phyloP scores from a whole-genome alignment of 495 filamentous ascomycete species.

The Tuber calosporum region DNA sequence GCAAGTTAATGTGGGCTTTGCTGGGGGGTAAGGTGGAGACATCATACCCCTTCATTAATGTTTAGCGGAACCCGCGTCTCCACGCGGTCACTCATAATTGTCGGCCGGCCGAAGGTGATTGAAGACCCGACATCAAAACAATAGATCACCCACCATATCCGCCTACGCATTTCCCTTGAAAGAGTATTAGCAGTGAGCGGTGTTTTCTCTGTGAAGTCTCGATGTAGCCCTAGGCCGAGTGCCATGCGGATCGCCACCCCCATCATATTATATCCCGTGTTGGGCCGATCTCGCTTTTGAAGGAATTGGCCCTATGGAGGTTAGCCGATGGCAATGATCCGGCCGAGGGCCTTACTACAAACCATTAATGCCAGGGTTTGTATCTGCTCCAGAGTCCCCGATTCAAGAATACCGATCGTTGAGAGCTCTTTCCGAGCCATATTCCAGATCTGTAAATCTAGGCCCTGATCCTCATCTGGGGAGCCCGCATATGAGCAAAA shows the following conservation, averaged over 20 bases:
- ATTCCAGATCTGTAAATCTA: constrained; percentile 50
- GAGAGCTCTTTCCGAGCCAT: constrained; percentile 47
- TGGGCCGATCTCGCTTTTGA: constrained; percentile 53
- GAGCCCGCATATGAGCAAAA: constrained; percentile 45
- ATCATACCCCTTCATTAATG: constrained; percentile 36
- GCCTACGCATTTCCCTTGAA: constrained; percentile 38
- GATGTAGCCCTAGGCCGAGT: constrained; percentile 47
- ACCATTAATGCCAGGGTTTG: constrained; percentile 49
- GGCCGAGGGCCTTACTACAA: constrained; percentile 15
- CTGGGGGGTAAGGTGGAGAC: constrained; percentile 6
- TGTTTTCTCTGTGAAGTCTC: constrained; percentile 36
- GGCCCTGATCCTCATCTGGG: constrained; percentile 48
- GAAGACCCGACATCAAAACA: constrained; percentile 43
- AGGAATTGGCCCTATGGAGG: constrained; percentile 49
- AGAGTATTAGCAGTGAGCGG: constrained; percentile 25
- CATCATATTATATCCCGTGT: constrained; percentile 50
- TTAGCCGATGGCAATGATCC: constrained; percentile 12
- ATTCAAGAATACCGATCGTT: constrained; percentile 48
- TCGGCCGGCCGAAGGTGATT: constrained; percentile 42
- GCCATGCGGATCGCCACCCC: constrained; percentile 47
- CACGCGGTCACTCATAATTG: constrained; percentile 33
- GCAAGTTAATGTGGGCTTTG: constrained; percentile 4
- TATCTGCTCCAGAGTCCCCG: constrained; percentile 50
- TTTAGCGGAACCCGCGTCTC: constrained; percentile 41
- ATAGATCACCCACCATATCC: constrained; percentile 44